Evolutionary conservation across 331 rosid genomes (phyloP).

Genomic region (Arachis monticola): DNA sequence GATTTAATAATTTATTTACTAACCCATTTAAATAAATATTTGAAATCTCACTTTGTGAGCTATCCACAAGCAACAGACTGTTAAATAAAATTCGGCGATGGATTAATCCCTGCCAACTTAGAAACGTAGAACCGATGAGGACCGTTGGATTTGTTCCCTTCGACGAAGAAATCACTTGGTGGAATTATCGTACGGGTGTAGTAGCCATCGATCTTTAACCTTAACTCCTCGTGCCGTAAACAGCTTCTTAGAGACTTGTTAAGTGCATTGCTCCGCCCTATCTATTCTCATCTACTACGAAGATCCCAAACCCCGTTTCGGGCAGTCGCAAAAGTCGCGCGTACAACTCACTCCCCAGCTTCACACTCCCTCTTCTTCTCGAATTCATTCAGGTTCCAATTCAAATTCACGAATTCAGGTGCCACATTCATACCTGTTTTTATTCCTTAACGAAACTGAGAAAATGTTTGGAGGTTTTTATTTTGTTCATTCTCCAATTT

Average conservation of each 20-base stretch:
- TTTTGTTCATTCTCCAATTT: neutral
- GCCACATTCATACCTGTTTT: neutral
- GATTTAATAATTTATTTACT: no score
- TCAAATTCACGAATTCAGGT: conserved; percentile 23
- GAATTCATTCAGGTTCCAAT: conserved; percentile 34
- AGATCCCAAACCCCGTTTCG: neutral
- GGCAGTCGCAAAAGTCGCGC: conserved; percentile 36
- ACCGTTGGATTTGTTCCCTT: conserved; percentile 8
- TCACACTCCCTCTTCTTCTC: neutral
- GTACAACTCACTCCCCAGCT: conserved; percentile 13
- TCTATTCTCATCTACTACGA: neutral
- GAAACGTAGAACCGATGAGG: neutral
- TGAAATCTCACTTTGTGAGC: no score
- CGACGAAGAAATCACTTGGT: neutral
- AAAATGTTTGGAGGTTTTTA: neutral
- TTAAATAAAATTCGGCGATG: no score
- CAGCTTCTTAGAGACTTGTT: neutral
- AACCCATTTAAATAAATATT: no score
- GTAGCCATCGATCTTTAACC: neutral
- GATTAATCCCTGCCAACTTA: no score
- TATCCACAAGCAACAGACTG: no score
- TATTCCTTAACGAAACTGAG: neutral
- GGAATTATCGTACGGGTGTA: neutral
- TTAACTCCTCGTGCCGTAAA: neutral
- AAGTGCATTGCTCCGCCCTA: neutral